Conservation (phyloP, 257 asterid species). For the Verbena officinalis region DNA sequence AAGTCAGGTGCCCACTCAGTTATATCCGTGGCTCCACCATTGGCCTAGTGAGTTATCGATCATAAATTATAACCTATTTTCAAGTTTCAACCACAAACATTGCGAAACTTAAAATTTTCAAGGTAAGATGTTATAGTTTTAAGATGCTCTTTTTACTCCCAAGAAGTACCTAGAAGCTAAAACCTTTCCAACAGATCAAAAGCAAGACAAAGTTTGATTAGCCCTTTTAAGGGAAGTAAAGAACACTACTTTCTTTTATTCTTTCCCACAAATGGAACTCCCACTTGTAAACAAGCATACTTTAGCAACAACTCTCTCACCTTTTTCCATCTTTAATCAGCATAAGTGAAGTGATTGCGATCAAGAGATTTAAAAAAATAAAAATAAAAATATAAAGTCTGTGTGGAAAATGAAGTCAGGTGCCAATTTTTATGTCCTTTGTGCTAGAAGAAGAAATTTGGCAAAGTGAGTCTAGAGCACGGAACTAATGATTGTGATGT, state of each 20-base stretch:
- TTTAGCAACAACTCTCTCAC: constrained; percentile 31
- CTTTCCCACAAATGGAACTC: constrained; percentile 25
- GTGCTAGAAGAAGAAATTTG: constrained; percentile 30
- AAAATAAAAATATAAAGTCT: constrained; percentile 20
- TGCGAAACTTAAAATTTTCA: constrained; percentile 2
- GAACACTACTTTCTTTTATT: background rate
- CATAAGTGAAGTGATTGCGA: constrained; percentile 48
- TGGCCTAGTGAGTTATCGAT: too few relatives aligned
- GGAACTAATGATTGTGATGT: constrained; percentile 58
- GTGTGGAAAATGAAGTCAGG: constrained; percentile 31
- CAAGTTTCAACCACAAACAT: background rate
- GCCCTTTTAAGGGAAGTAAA: constrained; percentile 26
- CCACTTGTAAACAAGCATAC: constrained; percentile 24
- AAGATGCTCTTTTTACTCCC: constrained; percentile 14
- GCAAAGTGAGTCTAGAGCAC: constrained; percentile 44
- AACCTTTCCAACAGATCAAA: constrained; percentile 24
- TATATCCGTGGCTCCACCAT: too few relatives aligned
- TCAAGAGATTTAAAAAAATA: constrained; percentile 27
- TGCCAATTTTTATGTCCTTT: constrained; percentile 36
- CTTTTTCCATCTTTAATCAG: constrained; percentile 35
- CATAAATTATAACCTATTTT: too few relatives aligned
- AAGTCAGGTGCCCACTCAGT: too few relatives aligned
- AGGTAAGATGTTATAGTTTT: constrained; percentile 27
- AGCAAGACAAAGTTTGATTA: constrained; percentile 21
- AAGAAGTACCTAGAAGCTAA: constrained; percentile 10